These are phyloP conservation scores for Yamadazyma triangularis DNA, from an alignment of 1,139 yeast genomes.

Conservation along the genomic window DNA sequence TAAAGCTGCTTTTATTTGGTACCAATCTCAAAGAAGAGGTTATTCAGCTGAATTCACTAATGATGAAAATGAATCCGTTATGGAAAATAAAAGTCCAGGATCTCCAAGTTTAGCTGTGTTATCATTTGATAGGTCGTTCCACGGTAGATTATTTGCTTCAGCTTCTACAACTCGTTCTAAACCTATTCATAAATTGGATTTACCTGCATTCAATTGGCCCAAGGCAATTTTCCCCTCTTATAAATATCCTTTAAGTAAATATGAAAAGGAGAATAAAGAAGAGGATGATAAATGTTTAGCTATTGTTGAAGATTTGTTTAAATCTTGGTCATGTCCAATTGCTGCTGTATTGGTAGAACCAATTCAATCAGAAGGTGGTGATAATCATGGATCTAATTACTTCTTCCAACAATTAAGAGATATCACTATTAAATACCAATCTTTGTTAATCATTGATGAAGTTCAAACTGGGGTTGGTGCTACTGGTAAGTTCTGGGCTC, in stretches of 20 bases:
- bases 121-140: conserved; percentile 74
- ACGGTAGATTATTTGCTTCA: conserved; percentile 78
- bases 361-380: conserved; percentile 76
- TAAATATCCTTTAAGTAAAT: conserved; percentile 64
- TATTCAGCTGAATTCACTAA: conserved; percentile 43
- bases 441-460: conserved; percentile 64
- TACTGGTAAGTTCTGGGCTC: conserved; percentile 70
- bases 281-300: conserved; percentile 69
- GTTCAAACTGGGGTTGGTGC: conserved; percentile 78
- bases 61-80: conserved; percentile 59
- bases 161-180: conserved; percentile 76
- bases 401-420: conserved; percentile 67
- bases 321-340: conserved; percentile 56
- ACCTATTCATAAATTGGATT: conserved; percentile 79
- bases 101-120: conserved; percentile 69
- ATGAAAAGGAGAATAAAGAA: conserved; percentile 49
- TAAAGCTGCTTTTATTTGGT: conserved; percentile 79
- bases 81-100: conserved; percentile 70
- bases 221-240: conserved; percentile 76
- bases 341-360: conserved; percentile 75
- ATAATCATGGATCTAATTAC: conserved; percentile 57
- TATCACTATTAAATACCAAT: conserved; percentile 52
- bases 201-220: conserved; percentile 86
- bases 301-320: conserved; percentile 52
- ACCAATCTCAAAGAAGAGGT: conserved; percentile 59